Evolutionary conservation across 192 early-diverging fungal genomes (phyloP), one percentile per base, ranked within the genome.

Genomic region (Thamnidium elegans): DNA sequence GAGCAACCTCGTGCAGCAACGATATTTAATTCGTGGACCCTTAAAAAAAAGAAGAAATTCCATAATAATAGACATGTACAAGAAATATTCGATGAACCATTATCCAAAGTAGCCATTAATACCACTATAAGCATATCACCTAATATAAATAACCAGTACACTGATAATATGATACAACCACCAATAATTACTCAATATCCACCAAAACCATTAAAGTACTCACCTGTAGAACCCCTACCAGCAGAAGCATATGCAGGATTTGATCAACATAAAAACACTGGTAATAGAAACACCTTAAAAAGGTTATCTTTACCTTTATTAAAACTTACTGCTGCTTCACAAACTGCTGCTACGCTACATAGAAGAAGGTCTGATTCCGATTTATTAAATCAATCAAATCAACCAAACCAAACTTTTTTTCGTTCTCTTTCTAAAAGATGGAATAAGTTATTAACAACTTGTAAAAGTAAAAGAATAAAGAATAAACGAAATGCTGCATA

Each of bases 101-200:
- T 46, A 43, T 31, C 66, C 39, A 20, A 55, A 63, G 60, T 68
- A 21, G 66, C 71, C 10, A 68, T 64, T 11, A 63, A 68, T 65
- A 73, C 66, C n/a, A 73, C 71, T 3, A 68, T 73, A 19, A 53
- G 52, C 4, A 50, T 62, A 62, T 10, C 71, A 55, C 14, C 20
- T 39, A 42, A 56, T 13, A 50, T 17, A 20, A 53, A 61, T 47
- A 31, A 51, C 50, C 19, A 68, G 30, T 55, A 59, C 48, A 63
- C 71, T 32, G 31, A 45, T 66, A 50, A 55, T 31, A 43, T 36
- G n/a, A 59, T 68, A 19, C 58, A 58, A n/a, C 53, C 68, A 51
- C 71, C 71, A 15, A 44, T 73, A 13, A 73, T 73, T 11, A 67
- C 55, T 3, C 62, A 73, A 50, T 73, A 73, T 45, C 71, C 71